phyloP scores from a whole-genome alignment of 192 early-diverging fungal species.

The Lunasporangiospora selenospora region DNA sequence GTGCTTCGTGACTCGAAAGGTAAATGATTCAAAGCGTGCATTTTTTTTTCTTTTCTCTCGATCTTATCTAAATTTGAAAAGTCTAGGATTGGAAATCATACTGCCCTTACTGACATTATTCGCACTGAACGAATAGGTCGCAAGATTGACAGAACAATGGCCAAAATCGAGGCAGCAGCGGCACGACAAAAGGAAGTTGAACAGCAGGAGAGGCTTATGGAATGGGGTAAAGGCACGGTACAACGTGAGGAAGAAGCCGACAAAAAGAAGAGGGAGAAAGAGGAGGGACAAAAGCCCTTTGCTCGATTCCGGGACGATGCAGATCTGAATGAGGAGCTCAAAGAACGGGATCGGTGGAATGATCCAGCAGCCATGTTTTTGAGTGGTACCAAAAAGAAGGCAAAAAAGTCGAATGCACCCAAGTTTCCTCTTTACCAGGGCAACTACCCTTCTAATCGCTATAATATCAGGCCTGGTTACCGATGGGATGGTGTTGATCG shows the following conservation, averaged over 20 bases:
- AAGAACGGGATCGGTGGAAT: slow-evolving; percentile 65
- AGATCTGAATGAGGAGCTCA: slow-evolving; percentile 68
- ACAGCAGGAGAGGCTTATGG: slow-evolving; percentile 57
- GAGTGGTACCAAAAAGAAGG: slow-evolving; percentile 54
- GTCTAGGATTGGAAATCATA: no score
- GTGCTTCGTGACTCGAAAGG: slow-evolving; percentile 51
- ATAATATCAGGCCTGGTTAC: slow-evolving; percentile 68
- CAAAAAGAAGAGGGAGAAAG: slow-evolving; percentile 41
- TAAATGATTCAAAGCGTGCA: not conserved
- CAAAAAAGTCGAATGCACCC: slow-evolving; percentile 45
- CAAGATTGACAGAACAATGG: slow-evolving; percentile 49
- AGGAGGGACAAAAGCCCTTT: slow-evolving; percentile 56
- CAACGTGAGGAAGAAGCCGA: slow-evolving; percentile 55
- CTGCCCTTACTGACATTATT: no score
- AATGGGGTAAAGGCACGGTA: slow-evolving; percentile 65
- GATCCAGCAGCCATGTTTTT: slow-evolving; percentile 68
- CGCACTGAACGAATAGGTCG: slow-evolving; percentile 36
- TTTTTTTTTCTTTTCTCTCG: no score
- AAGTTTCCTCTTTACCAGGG: slow-evolving; percentile 61
- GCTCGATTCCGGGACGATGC: slow-evolving; percentile 67
- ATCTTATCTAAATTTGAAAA: no score
- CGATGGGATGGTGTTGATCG: slow-evolving; percentile 76
- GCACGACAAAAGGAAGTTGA: slow-evolving; percentile 54
- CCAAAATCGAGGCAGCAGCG: slow-evolving; percentile 54
- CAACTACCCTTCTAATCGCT: slow-evolving; percentile 68